Base-by-base conservation (phyloP, 495 filamentous ascomycete genomes). In the Penicillium odoratum region DNA sequence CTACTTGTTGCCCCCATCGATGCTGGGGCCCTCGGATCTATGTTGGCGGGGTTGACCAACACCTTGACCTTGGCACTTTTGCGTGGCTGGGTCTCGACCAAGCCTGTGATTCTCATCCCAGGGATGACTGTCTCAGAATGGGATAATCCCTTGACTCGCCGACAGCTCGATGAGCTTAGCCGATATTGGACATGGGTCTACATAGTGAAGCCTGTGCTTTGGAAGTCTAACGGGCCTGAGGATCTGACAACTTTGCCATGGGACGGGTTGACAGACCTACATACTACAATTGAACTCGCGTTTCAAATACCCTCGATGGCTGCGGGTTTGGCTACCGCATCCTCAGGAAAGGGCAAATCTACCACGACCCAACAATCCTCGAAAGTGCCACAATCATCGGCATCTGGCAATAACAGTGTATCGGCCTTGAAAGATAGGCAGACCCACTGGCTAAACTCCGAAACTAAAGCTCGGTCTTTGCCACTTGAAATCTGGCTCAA, bases 401-500 rank as follows among this genome's bases (percentile, higher is more conserved):
- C 28, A 77, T 86, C 77, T 78, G 79, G 42, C 78, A 89, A 7
- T 81, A 83, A 33, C 75, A 84, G 65, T 78, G 85, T 66, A 70
- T 86, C 60, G 76, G 85, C 60, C 69, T 81, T 62, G 56, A 79
- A 63, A 67, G 74, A 58, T 72, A 75, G 59, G 65, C 73, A 63
- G 40, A 63, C 49, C 55, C 71, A 57, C 5, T 56, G 61, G 55
- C 65, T 51, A 18, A 68, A 60, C 16, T 33, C 53, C 8, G 64
- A 70, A 57, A 51, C 49, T 7, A 69, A 62, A 18, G 61, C 60
- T 0, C 65, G 51, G 16, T 71, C 67, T 7, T 74, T 97, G 0
- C 93, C 93, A 0, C 83, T 88, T 0, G 93, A 97, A 69, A 78
- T 97, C 26, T 97, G 93, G 92, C 83, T 88, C 29, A 88, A 90